Base-by-base conservation (phyloP, 1,284 basidiomycete species). In the Baeospora myosura region DNA sequence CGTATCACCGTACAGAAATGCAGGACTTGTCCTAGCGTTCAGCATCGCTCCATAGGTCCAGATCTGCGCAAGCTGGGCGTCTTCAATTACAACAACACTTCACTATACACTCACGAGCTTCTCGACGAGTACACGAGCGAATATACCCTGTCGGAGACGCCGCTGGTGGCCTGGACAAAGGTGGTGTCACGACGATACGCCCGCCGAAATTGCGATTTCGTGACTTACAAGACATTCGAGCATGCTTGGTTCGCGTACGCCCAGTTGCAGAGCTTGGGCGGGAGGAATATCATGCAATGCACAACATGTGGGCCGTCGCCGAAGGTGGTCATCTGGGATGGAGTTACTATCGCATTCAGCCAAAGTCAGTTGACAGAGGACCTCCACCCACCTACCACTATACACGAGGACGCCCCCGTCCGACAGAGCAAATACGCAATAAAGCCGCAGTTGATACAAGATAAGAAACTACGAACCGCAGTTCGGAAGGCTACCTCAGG, bases 271-370 rank as follows among this genome's bases (percentile, higher is more conserved):
- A 12, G 35, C 16, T 45, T 57, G n/a, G 40, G 49, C 0, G 31
- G 42, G 5, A 52, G 56, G 16, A 28, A 30, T 11, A 5, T 4
- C 17, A 52, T 57, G 47, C n/a, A 7, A 0, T 59, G 58, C 35
- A 7, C 45, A 0, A 35, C n/a, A 3, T 58, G 56, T 43, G 54
- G 56, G 2, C 46, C 45, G 7, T 20, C 18, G 4, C 57, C 57
- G 3, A 40, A 51, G 14, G 50, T 45, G 8, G 42, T 52, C 2
- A 54, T 57, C 11, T 57, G 52, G 43, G 57, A 59, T 46, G 54
- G 55, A 5, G 47, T 56, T 0, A 52, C 52, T 1, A 35, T 58
- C 0, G 52, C 50, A 12, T 56, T 54, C 42, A 37, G 43, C 16
- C 38, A 46, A 7, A 46, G 51, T 14, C 50, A 55, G 29, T 6